Evolutionary conservation across 164 flowering plant species (phyloP).

Genomic region (Kingdonia uniflora): DNA sequence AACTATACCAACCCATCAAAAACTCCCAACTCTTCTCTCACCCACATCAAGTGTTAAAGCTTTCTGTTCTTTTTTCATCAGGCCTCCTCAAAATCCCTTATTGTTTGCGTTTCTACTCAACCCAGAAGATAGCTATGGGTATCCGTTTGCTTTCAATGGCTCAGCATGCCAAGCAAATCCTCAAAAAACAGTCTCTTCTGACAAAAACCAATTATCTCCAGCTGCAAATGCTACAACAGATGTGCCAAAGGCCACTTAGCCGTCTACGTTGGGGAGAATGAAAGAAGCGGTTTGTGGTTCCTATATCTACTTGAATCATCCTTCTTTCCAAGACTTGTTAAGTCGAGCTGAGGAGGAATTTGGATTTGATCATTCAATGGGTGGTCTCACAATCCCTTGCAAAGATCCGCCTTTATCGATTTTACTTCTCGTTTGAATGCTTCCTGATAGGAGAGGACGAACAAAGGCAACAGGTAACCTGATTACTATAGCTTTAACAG

Average conservation of each 20-base stretch:
- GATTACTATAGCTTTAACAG: too few relatives aligned
- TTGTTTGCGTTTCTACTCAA: too few relatives aligned
- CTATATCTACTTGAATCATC: constrained; percentile 24
- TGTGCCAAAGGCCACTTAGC: constrained; percentile 31
- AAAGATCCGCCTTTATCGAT: constrained; percentile 9
- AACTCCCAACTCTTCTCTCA: too few relatives aligned
- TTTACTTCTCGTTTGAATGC: constrained; percentile 8
- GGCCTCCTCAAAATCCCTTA: too few relatives aligned
- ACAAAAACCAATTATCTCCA: background rate
- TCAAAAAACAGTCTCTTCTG: background rate
- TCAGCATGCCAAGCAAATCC: constrained; percentile 8
- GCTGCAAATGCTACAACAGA: background rate
- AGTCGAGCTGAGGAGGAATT: constrained; percentile 16
- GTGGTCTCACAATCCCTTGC: constrained; percentile 21
- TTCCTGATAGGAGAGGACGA: background rate
- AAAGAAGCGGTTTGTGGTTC: constrained; percentile 19
- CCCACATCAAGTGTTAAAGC: too few relatives aligned
- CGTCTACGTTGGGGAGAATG: constrained; percentile 27
- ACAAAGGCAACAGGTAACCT: background rate
- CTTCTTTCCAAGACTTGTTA: constrained; percentile 17
- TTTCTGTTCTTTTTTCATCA: too few relatives aligned
- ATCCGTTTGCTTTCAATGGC: constrained; percentile 7
- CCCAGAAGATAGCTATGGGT: constrained; percentile 1
- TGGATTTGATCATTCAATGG: constrained; percentile 22
- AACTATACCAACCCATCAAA: too few relatives aligned